phyloP scores from a whole-genome alignment of 2,329 filamentous ascomycete genomes.

The Penicillium italicum region DNA sequence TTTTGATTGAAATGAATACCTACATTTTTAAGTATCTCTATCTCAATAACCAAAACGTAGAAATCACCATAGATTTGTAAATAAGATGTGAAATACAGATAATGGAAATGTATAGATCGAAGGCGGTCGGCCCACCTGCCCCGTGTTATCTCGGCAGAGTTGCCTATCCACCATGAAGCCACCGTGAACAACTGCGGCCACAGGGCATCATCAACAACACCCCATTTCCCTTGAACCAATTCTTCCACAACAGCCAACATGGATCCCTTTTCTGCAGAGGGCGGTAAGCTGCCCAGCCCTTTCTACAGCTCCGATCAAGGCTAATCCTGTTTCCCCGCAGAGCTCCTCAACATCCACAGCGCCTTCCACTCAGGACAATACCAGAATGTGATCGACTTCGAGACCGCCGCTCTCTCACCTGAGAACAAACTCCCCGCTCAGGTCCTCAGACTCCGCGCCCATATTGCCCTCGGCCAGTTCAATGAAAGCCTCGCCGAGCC shows the following conservation, averaged over 20 bases:
- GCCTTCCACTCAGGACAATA: conserved; percentile 76
- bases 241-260: conserved; percentile 37
- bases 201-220: conserved; percentile 20
- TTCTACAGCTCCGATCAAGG: not conserved
- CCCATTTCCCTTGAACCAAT: conserved; percentile 6
- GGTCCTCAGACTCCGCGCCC: conserved; percentile 75
- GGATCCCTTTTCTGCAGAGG: conserved; percentile 64
- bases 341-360: conserved; percentile 65
- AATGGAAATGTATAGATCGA: conserved; percentile 4
- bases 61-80: not conserved
- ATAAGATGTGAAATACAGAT: not conserved
- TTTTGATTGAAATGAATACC: not conserved
- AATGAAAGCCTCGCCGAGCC: conserved; percentile 67
- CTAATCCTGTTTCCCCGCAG: conserved; percentile 37
- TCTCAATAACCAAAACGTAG: not conserved
- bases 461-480: conserved; percentile 76
- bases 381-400: conserved; percentile 79
- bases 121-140: conserved; percentile 24
- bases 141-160: conserved; percentile 13
- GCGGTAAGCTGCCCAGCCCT: conserved; percentile 44
- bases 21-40: too few species aligned
- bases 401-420: conserved; percentile 71
- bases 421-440: conserved; percentile 74
- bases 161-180: conserved; percentile 20
- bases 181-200: conserved; percentile 21